phyloP scores from a whole-genome alignment of 2,329 filamentous ascomycete species.

The Pyrenophora teres region DNA sequence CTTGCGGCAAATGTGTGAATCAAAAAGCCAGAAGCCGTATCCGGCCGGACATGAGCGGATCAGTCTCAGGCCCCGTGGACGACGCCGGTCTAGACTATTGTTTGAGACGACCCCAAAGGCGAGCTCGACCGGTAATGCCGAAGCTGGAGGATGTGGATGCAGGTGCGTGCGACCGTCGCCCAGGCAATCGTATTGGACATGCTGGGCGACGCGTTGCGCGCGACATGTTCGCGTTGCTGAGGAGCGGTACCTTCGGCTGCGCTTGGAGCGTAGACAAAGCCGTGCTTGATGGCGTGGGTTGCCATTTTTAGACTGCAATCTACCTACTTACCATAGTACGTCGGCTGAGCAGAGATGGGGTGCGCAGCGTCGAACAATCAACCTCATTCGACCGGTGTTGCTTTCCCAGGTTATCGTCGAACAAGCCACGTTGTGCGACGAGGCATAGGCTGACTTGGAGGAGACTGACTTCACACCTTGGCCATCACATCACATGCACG shows the following conservation, averaged over 20 bases:
- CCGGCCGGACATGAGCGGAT: no score
- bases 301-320: not conserved
- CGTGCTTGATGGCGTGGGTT: not conserved
- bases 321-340: not conserved
- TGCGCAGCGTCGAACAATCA: no score
- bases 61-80: no score
- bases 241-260: conserved; percentile 5
- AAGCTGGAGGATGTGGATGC: no score
- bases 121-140: no score
- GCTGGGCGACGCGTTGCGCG: not conserved
- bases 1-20: no score
- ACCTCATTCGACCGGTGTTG: no score
- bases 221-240: conserved; percentile 15
- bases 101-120: no score
- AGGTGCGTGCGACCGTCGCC: not conserved
- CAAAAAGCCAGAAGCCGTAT: no score
- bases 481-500: not conserved
- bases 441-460: not conserved
- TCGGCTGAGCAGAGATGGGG: not conserved
- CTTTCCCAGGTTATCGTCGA: no score
- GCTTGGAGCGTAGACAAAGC: conserved; percentile 3
- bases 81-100: no score
- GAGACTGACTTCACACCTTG: not conserved
- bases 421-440: not conserved
- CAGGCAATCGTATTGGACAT: no score